Evolutionary conservation across 2,329 filamentous ascomycete species (phyloP).

Genomic region (Aureobasidium sp.): DNA sequence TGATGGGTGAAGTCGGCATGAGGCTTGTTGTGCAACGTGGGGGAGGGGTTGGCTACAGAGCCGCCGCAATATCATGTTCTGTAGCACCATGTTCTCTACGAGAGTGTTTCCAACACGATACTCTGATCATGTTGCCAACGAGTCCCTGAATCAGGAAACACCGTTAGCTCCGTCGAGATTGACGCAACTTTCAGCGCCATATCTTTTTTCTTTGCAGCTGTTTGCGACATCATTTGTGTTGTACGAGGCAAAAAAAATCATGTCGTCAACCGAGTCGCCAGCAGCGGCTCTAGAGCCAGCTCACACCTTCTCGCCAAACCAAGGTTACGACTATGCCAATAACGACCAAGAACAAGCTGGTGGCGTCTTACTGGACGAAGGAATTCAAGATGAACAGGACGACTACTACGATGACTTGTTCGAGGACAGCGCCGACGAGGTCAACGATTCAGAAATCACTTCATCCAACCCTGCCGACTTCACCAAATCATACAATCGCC

Average conservation of each 20-base stretch:
- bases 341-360: constrained; percentile 17
- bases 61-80: background rate
- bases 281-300: constrained; percentile 19
- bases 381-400: constrained; percentile 41
- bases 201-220: constrained; percentile 5
- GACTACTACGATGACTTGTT: constrained; percentile 55
- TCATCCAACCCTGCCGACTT: constrained; percentile 57
- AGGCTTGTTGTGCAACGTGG: constrained; percentile 3
- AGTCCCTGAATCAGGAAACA: constrained; percentile 1
- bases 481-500: constrained; percentile 83
- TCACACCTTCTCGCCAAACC: constrained; percentile 23
- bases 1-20: background rate
- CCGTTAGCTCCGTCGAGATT: constrained; percentile 1
- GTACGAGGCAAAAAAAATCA: background rate
- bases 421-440: constrained; percentile 44
- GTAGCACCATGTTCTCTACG: background rate
- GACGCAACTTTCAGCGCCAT: constrained; percentile 1
- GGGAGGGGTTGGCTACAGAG: background rate
- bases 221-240: background rate
- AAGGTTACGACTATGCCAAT: constrained; percentile 21
- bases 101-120: background rate
- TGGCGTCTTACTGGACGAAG: background rate
- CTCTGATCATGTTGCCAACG: background rate
- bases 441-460: constrained; percentile 52
- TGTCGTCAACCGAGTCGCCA: constrained; percentile 10